Conservation (phyloP, 2,329 filamentous ascomycete genomes). For the Magnaporthiopsis incrustans region DNA sequence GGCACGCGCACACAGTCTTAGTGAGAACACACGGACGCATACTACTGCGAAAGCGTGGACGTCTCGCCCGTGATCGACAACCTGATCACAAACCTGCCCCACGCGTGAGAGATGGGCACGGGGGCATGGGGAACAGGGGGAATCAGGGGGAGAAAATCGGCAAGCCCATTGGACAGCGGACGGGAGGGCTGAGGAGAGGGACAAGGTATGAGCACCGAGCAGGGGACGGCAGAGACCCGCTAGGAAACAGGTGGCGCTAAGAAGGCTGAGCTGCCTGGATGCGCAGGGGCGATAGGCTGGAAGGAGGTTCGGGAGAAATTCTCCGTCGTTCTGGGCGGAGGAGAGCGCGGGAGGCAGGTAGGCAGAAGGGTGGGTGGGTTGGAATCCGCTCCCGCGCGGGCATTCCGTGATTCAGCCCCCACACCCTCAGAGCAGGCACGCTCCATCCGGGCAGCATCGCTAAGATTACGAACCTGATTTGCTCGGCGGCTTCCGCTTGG, state of each 20-base stretch:
- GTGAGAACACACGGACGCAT: neutral
- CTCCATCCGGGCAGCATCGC: neutral
- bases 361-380: neutral
- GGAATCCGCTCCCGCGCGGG: neutral
- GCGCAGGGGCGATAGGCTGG: neutral
- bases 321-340: neutral
- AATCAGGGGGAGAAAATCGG: neutral
- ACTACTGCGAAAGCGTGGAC: too few relatives aligned
- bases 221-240: neutral
- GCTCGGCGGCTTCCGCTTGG: neutral
- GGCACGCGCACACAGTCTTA: neutral
- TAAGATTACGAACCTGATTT: neutral
- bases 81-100: neutral
- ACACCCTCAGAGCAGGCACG: neutral
- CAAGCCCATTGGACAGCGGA: neutral
- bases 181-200: neutral
- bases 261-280: neutral
- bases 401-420: neutral
- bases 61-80: neutral
- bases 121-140: too few relatives aligned
- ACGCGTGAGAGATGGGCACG: neutral
- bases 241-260: neutral
- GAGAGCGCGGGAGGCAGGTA: neutral
- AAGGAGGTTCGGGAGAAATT: neutral
- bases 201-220: neutral